phyloP scores from a whole-genome alignment of 345 rosid genomes.

The Eucalyptus marginata region DNA sequence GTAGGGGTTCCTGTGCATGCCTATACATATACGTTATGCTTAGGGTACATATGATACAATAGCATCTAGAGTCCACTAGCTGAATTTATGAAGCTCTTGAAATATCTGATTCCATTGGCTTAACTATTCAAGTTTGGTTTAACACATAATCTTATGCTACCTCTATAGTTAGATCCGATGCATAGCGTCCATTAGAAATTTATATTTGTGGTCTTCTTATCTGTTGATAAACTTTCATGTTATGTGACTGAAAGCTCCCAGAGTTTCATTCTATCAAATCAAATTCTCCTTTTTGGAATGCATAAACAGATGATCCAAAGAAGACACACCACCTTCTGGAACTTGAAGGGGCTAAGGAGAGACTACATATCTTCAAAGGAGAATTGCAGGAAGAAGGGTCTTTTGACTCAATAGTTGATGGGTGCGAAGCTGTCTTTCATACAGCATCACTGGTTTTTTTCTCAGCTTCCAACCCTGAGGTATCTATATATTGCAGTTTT shows the following conservation, averaged over 20 bases:
- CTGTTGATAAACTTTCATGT: neutral
- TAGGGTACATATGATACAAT: neutral
- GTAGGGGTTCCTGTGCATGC: neutral
- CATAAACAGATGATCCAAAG: conserved; percentile 16
- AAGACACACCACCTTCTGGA: conserved; percentile 13
- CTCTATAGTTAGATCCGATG: neutral
- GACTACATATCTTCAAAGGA: conserved; percentile 17
- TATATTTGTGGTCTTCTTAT: neutral
- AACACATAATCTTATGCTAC: neutral
- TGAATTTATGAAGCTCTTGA: neutral
- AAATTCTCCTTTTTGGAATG: neutral
- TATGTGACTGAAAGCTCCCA: neutral
- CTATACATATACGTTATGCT: neutral
- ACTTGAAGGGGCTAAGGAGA: conserved; percentile 23
- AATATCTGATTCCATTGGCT: neutral
- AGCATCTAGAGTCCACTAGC: neutral
- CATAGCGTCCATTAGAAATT: neutral
- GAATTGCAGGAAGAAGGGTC: conserved; percentile 17
- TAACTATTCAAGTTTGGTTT: neutral
- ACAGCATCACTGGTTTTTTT: conserved; percentile 8
- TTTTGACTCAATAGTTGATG: conserved; percentile 15
- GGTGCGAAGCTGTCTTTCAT: conserved; percentile 19
- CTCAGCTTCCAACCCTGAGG: conserved; percentile 7
- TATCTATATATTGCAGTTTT: neutral
- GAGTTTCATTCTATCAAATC: neutral